A percentile compares a stretch with the other conserved stretches of the same genome.
Conservation (phyloP, 2,329 filamentous ascomycete species). For the Rachicladosporium sp. region DNA sequence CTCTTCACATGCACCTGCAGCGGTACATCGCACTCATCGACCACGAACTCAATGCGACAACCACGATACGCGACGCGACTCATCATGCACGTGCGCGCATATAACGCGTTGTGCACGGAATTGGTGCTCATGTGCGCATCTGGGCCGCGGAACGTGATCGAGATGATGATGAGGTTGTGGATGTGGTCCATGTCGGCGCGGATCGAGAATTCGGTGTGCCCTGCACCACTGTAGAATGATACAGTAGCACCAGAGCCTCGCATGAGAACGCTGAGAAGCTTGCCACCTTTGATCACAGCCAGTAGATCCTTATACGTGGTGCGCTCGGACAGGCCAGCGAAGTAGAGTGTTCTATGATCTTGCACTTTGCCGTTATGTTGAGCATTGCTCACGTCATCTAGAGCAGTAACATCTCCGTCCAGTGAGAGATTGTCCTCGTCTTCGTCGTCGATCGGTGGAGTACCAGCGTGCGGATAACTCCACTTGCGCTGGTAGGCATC, state of each 20-base stretch:
- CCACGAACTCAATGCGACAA: conserved; percentile 56
- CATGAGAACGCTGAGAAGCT: conserved; percentile 56
- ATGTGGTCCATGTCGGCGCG: conserved; percentile 71
- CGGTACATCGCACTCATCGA: conserved; percentile 59
- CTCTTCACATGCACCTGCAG: conserved; percentile 27
- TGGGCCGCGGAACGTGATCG: conserved; percentile 45
- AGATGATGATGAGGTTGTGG: conserved; percentile 61
- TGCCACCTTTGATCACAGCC: conserved; percentile 54
- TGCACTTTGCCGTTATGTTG: conserved; percentile 1
- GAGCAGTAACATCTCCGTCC: conserved; percentile 8
- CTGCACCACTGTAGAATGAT: conserved; percentile 53
- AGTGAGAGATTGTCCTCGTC: conserved; percentile 12
- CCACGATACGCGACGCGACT: conserved; percentile 53
- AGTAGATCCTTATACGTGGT: conserved; percentile 56
- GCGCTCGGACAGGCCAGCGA: conserved; percentile 49
- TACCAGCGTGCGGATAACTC: too few relatives aligned
- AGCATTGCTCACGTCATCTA: background rate
- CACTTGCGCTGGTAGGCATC: background rate
- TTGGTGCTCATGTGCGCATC: conserved; percentile 63
- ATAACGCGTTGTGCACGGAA: conserved; percentile 62
- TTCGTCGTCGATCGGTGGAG: background rate
- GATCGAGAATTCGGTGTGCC: conserved; percentile 51
- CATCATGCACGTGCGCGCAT: conserved; percentile 69
- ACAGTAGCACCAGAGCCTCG: conserved; percentile 52
- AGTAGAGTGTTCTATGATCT: conserved; percentile 43